Evolutionary conservation across 2,329 filamentous ascomycete species (phyloP).

Genomic region (Botrytis fabae): DNA sequence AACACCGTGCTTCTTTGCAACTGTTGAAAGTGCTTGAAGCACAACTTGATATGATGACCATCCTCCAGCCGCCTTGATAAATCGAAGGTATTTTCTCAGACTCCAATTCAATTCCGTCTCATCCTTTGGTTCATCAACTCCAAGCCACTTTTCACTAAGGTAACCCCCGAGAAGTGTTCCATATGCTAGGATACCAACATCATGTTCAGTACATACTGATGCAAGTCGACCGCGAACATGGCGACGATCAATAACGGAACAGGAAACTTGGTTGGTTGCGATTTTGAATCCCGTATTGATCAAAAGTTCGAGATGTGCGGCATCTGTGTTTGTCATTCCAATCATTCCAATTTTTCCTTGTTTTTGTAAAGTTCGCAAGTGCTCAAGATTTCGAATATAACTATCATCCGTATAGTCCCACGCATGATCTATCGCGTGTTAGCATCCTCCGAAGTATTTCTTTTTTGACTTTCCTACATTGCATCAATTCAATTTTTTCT

Average conservation of each 20-base stretch:
- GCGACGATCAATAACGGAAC: neutral
- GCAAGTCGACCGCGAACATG: neutral
- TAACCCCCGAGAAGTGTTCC: neutral
- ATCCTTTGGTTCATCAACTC: neutral
- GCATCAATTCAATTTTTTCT: neutral
- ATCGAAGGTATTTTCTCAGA: neutral
- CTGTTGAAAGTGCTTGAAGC: neutral
- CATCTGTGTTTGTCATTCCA: conserved; percentile 4
- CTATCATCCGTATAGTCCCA: conserved; percentile 2
- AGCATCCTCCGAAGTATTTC: neutral
- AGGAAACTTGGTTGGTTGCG: neutral
- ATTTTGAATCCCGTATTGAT: neutral
- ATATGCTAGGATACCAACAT: neutral
- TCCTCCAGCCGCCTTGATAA: neutral
- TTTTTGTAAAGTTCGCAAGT: neutral
- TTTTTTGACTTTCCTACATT: neutral
- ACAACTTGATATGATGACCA: neutral
- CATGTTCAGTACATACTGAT: neutral
- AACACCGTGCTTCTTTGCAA: neutral
- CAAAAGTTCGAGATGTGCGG: neutral
- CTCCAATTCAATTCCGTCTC: neutral
- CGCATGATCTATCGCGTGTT: neutral
- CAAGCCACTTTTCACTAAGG: neutral
- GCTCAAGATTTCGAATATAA: neutral
- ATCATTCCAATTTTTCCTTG: conserved; percentile 2